Evolutionary conservation across 768 basidiomycete species (phyloP), one percentile per base, ranked within the genome.

Genomic region (Agaricus subrufescens): DNA sequence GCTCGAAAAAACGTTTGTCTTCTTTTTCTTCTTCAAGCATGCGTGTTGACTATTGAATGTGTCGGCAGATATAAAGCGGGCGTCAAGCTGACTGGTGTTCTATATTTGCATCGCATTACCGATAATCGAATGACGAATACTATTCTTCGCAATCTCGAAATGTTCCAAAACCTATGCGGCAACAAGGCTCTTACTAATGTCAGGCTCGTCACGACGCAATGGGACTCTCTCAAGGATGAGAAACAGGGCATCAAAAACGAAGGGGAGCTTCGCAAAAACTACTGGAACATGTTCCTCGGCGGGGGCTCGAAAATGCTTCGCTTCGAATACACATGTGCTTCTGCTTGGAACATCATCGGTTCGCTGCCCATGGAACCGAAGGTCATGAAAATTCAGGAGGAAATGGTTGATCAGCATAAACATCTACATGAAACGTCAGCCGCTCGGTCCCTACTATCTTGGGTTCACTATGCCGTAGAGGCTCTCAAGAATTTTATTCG

Each of bases 1-100:
- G 69, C 58, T 71, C 4, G 47, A 60, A 15, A 52, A 53, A 31
- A 67, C 65, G 69, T 70, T 14, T 47, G 61, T 39, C 45, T 54
- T 11, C 39, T 29, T 12, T 6, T 31, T 12, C 2, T 53, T 26
- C 10, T 9, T 54, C 19, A 31, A 11, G 37, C 19, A 52, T 48
- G 49, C 11, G 29, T 12, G 19, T 46, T 15, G 6, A 15, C 44
- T 19, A 42, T 11, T 27, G 25, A 23, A 34, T 23, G 23, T 14
- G 34, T 11, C 34, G n/a, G 59, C 43, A 61, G 59, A 23, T 60
- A 55, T 46, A 30, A 46, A 44, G 30, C 30, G 10, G 42, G 54
- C 10, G 55, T 59, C 25, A 48, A 47, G 15, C 50, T 62, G 9
- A 57, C 61, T 14, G 61, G 61, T 1, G 52, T 65, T 34, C 47